Percentiles rank a stretch among this genome's conserved stretches.
Evolutionary conservation across 1,139 yeast genomes (phyloP).

Genomic region (Suhomyces coccinellae): DNA sequence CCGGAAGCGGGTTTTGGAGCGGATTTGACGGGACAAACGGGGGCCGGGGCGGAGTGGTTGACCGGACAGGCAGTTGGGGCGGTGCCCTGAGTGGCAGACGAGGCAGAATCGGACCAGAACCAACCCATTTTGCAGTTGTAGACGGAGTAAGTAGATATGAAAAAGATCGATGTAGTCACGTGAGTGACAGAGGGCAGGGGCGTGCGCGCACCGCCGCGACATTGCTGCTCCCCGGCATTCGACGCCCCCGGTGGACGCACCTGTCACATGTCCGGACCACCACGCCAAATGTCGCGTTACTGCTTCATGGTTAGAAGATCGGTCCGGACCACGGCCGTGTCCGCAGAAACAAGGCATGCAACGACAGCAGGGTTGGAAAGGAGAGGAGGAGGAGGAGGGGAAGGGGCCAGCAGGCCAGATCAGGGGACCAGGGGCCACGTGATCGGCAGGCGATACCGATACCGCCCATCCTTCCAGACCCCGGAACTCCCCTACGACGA

Average conservation of each 20-base stretch:
- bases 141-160: not conserved
- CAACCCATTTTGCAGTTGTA: slow-evolving; percentile 59
- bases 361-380: too few relatives aligned
- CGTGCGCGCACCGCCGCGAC: not conserved
- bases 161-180: slow-evolving; percentile 4
- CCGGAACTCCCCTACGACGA: too few relatives aligned
- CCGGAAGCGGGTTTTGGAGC: slow-evolving; percentile 19
- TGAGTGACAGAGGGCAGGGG: not conserved
- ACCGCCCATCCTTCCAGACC: too few relatives aligned
- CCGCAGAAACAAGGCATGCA: too few relatives aligned
- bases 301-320: too few relatives aligned
- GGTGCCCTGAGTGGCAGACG: not conserved
- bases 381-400: too few relatives aligned
- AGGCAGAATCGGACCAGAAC: slow-evolving; percentile 66
- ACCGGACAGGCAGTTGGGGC: slow-evolving; percentile 13
- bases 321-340: too few relatives aligned
- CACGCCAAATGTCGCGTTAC: too few relatives aligned
- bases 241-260: too few relatives aligned
- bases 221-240: not conserved
- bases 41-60: slow-evolving; percentile 6
- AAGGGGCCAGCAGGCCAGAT: too few relatives aligned
- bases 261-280: not conserved
- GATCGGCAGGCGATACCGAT: too few relatives aligned
- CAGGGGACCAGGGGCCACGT: too few relatives aligned
- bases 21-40: slow-evolving; percentile 30